Percentiles rank a stretch among this genome's conserved stretches.
phyloP scores from a whole-genome alignment of 2,329 filamentous ascomycete genomes.

The Lachnellula occidentalis region DNA sequence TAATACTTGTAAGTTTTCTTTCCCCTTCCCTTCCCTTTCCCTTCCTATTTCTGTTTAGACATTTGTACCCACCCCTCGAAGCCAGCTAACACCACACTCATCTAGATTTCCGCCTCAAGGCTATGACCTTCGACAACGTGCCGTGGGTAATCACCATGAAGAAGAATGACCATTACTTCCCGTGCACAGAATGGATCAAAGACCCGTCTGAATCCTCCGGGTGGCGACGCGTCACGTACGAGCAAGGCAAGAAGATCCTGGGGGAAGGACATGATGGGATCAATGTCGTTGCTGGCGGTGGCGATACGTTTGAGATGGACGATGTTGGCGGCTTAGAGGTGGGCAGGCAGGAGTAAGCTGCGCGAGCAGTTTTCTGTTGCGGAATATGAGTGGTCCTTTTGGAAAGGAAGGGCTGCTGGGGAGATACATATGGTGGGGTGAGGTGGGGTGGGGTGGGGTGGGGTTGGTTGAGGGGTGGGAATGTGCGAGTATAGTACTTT shows the following conservation, averaged over 20 bases:
- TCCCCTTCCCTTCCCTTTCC: not conserved
- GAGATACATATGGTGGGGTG: no score
- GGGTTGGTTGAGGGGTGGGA: no score
- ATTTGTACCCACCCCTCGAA: not conserved
- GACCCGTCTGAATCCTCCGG: conserved; percentile 53
- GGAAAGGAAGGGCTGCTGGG: no score
- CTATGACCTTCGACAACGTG: conserved; percentile 98
- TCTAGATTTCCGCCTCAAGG: conserved; percentile 83
- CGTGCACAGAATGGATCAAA: conserved; percentile 65
- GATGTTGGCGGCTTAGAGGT: not conserved
- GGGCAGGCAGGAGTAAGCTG: not conserved
- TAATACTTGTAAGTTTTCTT: conserved; percentile 67
- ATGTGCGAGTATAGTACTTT: no score
- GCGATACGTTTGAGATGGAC: conserved; percentile 26
- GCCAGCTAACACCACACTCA: conserved; percentile 6
- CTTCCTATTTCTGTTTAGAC: conserved; percentile 9
- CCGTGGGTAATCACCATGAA: conserved; percentile 99
- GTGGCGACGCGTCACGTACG: conserved; percentile 59
- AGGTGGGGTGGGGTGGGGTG: no score
- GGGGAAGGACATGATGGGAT: conserved; percentile 44
- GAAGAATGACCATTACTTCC: conserved; percentile 97
- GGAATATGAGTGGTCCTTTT: no score
- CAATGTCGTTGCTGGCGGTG: conserved; percentile 21
- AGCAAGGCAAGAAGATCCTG: conserved; percentile 46
- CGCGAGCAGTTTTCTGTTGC: no score